phyloP scores from a whole-genome alignment of 345 rosid genomes.

The Salix purpurea region DNA sequence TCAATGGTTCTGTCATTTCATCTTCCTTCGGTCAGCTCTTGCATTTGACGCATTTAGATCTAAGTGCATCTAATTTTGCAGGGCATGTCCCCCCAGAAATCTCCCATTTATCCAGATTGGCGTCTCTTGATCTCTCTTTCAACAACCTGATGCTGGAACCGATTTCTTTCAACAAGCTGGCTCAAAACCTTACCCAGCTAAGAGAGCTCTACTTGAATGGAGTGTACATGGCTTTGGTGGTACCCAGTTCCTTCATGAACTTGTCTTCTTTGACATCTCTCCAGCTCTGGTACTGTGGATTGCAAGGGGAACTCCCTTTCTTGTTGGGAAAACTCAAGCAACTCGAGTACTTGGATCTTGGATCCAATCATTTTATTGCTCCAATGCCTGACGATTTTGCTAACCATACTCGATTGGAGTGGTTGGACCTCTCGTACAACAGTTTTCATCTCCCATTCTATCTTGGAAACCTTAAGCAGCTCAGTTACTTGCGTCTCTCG shows the following conservation, averaged over 20 bases:
- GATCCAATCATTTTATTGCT: too few species aligned
- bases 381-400: too few species aligned
- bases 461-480: too few species aligned
- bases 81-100: slow-evolving; percentile 4
- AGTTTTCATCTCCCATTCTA: too few species aligned
- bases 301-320: slow-evolving; percentile 13
- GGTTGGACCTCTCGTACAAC: too few species aligned
- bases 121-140: neutral
- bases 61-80: neutral
- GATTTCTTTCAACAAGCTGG: neutral
- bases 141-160: neutral
- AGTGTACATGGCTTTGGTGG: slow-evolving; percentile 4
- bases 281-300: neutral
- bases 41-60: slow-evolving; percentile 11
- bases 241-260: neutral
- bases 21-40: neutral
- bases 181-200: neutral
- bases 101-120: neutral
- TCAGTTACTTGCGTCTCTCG: rapidly evolving
- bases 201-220: neutral
- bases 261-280: slow-evolving; percentile 8
- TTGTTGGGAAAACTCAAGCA: too few species aligned
- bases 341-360: too few species aligned
- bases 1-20: slow-evolving; percentile 4
- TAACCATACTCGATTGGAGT: too few species aligned